Evolutionary conservation across 495 filamentous ascomycete genomes (phyloP), one percentile per base, ranked within the genome.

Genomic region (Extremus antarcticus): DNA sequence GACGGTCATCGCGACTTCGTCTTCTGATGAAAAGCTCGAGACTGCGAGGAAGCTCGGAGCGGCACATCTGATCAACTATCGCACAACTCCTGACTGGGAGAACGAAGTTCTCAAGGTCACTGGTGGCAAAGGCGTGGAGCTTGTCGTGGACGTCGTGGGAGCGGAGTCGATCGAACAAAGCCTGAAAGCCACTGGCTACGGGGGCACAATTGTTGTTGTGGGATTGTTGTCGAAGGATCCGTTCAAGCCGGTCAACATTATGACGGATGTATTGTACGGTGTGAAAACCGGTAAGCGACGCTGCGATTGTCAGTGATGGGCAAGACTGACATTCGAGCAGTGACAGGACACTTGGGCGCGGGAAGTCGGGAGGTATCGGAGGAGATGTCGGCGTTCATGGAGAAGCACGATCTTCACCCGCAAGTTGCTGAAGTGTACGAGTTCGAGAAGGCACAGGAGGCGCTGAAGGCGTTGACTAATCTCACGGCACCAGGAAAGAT

Each of bases 111-210:
- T 74, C 50, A 58, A 64, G 20, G 32, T 66, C 10, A 75, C 74
- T 7, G 41, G 50, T 22, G 62, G 58, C 23, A 53, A 65, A 9
- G 73, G 73, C 35, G 73, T 66, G 0, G 72, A 76, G 54, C 60
- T 74, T 35, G 70, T 78, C 19, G 54, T 78, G 23, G 76, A 79
- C 51, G 67, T 73, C 50, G 76, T 74, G 1, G 76, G 75, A 13
- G 68, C 71, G 19, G 47, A 59, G 16, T 77, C 75, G 8, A 77
- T 78, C 53, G 65, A 70, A 51, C 48, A 57, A 25, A 51, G 51
- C 20, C 20, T 62, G 25, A 54, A 55, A 25, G 24, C 48, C 47
- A 54, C 49, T 2, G 35, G 43, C 1, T 58, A 55, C 23, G 55
- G 51, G n/a, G 59, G 55, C 20, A 29, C 39, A 7, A 35, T 62